phyloP scores from a whole-genome alignment of 129 eudicot species.

The Apium graveolens region DNA sequence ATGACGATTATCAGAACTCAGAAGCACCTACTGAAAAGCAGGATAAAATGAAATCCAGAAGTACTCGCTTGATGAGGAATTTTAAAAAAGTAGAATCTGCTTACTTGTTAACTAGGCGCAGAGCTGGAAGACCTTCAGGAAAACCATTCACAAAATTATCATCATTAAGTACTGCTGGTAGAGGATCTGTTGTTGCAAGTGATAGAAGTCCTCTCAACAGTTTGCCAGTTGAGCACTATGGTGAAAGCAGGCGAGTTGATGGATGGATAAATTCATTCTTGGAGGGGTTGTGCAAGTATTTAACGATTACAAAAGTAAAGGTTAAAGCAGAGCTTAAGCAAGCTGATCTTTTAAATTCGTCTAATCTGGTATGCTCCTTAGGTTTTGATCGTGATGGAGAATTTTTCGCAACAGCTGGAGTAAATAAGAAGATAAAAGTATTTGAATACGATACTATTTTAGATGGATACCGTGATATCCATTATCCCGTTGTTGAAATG shows the following conservation, averaged over 20 bases:
- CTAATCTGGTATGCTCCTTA: constrained; percentile 84
- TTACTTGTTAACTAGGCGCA: constrained; percentile 51
- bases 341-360: constrained; percentile 82
- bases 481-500: constrained; percentile 89
- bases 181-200: constrained; percentile 50
- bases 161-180: constrained; percentile 48
- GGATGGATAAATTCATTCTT: constrained; percentile 79
- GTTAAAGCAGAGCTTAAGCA: constrained; percentile 92
- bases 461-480: constrained; percentile 72
- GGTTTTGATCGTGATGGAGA: constrained; percentile 92
- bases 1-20: constrained; percentile 30
- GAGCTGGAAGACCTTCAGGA: constrained; percentile 34
- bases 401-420: constrained; percentile 92
- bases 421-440: constrained; percentile 86
- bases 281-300: constrained; percentile 71
- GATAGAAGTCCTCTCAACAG: constrained; percentile 66
- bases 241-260: constrained; percentile 32
- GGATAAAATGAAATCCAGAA: constrained; percentile 37
- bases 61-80: constrained; percentile 66
- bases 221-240: constrained; percentile 30
- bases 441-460: constrained; percentile 65
- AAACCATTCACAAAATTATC: constrained; percentile 30
- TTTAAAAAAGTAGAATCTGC: constrained; percentile 84
- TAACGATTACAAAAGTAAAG: constrained; percentile 47
- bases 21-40: constrained; percentile 23